Conservation (phyloP, 148 eudicot species). For the Vaccinium darrowii region DNA sequence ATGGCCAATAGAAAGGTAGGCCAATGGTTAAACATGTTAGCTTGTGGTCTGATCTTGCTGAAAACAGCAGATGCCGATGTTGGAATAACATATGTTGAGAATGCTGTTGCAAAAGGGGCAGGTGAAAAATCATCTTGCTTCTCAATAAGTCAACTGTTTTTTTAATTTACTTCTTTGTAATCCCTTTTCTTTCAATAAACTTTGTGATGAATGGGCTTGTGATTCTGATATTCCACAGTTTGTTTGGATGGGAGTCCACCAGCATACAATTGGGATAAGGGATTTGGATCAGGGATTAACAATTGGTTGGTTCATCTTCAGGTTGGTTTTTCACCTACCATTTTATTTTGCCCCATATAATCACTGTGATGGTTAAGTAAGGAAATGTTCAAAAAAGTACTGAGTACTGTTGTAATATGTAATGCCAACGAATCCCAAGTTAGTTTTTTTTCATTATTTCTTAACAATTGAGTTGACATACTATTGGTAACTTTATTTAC, state of each 20-base stretch:
- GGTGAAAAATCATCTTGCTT: conserved; percentile 37
- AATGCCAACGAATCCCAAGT: no score
- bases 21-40: conserved; percentile 37
- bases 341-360: neutral
- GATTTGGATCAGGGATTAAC: conserved; percentile 66
- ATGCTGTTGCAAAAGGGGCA: conserved; percentile 83
- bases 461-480: neutral
- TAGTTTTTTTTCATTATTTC: no score
- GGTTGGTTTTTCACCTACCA: conserved; percentile 32
- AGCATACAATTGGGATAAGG: conserved; percentile 74
- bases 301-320: conserved; percentile 77
- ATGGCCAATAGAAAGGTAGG: conserved; percentile 7
- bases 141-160: neutral
- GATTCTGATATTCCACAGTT: conserved; percentile 38
- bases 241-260: conserved; percentile 95
- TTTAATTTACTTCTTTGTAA: neutral
- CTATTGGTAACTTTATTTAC: neutral
- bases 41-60: conserved; percentile 33
- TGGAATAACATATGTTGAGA: conserved; percentile 55
- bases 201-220: neutral
- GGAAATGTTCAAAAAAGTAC: no score
- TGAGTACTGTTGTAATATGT: no score
- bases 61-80: conserved; percentile 47
- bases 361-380: no score
- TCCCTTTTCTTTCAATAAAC: neutral